phyloP scores from a whole-genome alignment of 129 eudicot species.

The Lactuca sativa region DNA sequence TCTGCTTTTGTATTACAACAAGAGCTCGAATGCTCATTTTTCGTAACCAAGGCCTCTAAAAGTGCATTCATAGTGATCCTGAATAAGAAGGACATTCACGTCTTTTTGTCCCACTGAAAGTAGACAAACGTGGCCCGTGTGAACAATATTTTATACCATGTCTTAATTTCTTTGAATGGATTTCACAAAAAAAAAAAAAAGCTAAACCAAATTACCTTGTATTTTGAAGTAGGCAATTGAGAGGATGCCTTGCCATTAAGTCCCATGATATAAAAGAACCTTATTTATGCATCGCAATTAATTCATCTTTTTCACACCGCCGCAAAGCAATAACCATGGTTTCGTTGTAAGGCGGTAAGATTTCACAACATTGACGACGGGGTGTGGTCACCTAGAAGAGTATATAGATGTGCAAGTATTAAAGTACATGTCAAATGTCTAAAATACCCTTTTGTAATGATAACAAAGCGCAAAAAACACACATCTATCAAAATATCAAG shows the following conservation, averaged over 20 bases:
- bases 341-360: constrained; percentile 38
- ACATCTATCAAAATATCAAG: no score
- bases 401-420: neutral
- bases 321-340: constrained; percentile 56
- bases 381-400: constrained; percentile 43
- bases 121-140: no score
- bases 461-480: neutral
- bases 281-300: constrained; percentile 59
- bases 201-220: constrained; percentile 15
- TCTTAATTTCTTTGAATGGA: neutral
- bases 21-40: constrained; percentile 8
- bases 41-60: neutral
- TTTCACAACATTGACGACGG: constrained; percentile 82
- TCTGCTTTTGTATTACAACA: neutral
- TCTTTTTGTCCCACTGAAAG: neutral
- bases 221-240: constrained; percentile 11
- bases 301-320: constrained; percentile 56
- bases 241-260: constrained; percentile 17
- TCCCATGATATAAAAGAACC: constrained; percentile 15
- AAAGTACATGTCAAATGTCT: neutral
- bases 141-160: neutral
- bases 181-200: neutral
- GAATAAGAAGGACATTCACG: neutral
- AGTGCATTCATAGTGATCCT: constrained; percentile 14
- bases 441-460: neutral